phyloP scores from a whole-genome alignment of 257 asterid species.

The Solanum clarkiae region DNA sequence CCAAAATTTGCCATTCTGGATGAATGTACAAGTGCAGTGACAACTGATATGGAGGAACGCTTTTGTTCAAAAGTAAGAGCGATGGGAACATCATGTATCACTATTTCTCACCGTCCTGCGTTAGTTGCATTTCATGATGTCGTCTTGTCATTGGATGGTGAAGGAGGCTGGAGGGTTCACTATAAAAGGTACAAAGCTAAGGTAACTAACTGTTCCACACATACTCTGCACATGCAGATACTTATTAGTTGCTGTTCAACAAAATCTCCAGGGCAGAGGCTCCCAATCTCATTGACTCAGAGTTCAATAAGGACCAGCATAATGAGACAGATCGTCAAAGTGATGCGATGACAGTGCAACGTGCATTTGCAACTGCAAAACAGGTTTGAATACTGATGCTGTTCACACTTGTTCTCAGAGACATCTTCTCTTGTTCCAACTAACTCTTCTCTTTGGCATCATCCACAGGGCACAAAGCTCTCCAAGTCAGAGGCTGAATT shows the following conservation, averaged over 20 bases:
- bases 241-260: constrained; percentile 8
- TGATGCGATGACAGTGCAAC: constrained; percentile 87
- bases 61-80: constrained; percentile 95
- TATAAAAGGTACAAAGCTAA: constrained; percentile 45
- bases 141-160: constrained; percentile 97
- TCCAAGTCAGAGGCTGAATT: constrained; percentile 52
- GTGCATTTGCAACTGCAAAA: constrained; percentile 76
- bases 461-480: constrained; percentile 53
- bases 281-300: constrained; percentile 44
- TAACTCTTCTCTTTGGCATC: constrained; percentile 10
- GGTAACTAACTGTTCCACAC: background rate
- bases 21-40: constrained; percentile 99
- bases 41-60: constrained; percentile 98
- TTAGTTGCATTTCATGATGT: constrained; percentile 96
- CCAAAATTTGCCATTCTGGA: constrained; percentile 97
- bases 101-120: constrained; percentile 99
- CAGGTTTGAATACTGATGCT: constrained; percentile 30
- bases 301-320: constrained; percentile 30
- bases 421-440: constrained; percentile 4
- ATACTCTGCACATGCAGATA: background rate
- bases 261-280: constrained; percentile 47
- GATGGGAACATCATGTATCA: constrained; percentile 98
- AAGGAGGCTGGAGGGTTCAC: constrained; percentile 97
- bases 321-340: constrained; percentile 69
- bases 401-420: background rate